These are phyloP conservation scores for Candida takata DNA, from an alignment of 805 yeast species.

Conservation along the genomic window DNA sequence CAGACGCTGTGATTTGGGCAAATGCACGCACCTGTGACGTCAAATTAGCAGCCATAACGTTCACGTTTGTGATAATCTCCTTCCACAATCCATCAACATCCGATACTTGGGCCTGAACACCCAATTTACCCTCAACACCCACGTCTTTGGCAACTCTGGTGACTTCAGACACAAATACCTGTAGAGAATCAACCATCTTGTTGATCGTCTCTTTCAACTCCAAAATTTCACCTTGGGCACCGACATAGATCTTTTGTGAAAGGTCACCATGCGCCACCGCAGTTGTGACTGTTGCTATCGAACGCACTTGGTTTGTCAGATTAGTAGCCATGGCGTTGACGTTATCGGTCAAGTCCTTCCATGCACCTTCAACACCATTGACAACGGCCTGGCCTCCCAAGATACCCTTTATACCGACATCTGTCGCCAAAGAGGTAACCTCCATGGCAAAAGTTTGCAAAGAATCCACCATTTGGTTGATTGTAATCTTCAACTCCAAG, in stretches of 20 bases:
- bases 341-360: slow-evolving; percentile 88
- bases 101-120: slow-evolving; percentile 85
- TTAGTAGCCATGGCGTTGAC: slow-evolving; percentile 92
- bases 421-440: slow-evolving; percentile 84
- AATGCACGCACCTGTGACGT: slow-evolving; percentile 91
- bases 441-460: slow-evolving; percentile 83
- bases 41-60: slow-evolving; percentile 89
- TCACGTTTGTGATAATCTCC: slow-evolving; percentile 84
- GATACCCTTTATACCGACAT: slow-evolving; percentile 90
- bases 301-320: slow-evolving; percentile 85
- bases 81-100: slow-evolving; percentile 93
- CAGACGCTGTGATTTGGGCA: slow-evolving; percentile 91
- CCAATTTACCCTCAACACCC: slow-evolving; percentile 88
- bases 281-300: slow-evolving; percentile 87
- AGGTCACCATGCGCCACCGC: slow-evolving; percentile 93
- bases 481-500: slow-evolving; percentile 75
- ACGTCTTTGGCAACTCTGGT: slow-evolving; percentile 88
- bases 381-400: slow-evolving; percentile 90
- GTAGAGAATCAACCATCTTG: slow-evolving; percentile 88
- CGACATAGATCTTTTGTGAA: slow-evolving; percentile 81
- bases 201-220: slow-evolving; percentile 82
- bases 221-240: slow-evolving; percentile 84
- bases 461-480: slow-evolving; percentile 90
- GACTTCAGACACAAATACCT: slow-evolving; percentile 82
- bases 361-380: slow-evolving; percentile 81